These are phyloP conservation scores for Adansonia madagascariensis DNA, from an alignment of 441 rosid genomes.

Conservation along the genomic window DNA sequence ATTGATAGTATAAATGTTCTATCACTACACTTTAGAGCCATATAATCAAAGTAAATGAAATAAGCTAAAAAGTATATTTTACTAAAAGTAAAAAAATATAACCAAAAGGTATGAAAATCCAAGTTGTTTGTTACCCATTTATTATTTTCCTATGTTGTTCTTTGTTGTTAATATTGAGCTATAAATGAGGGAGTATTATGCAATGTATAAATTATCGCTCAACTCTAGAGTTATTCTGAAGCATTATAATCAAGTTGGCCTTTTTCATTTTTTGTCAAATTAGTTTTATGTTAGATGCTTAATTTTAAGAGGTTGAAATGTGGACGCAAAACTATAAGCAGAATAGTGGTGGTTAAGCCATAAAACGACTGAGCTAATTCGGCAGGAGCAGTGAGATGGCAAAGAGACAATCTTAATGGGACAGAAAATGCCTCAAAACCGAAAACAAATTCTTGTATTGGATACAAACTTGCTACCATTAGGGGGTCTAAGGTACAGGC, in stretches of 20 bases:
- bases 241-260: background rate
- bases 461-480: background rate
- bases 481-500: background rate
- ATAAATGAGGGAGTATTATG: background rate
- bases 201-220: background rate
- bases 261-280: background rate
- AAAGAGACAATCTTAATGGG: background rate
- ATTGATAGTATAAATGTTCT: background rate
- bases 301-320: background rate
- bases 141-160: background rate
- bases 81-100: background rate
- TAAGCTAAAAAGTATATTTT: background rate
- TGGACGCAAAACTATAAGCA: background rate
- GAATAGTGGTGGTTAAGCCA: background rate
- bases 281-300: background rate
- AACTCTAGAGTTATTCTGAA: background rate
- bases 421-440: background rate
- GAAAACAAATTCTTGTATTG: background rate
- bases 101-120: background rate
- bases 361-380: background rate
- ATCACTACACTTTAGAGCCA: constrained; percentile 2
- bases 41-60: background rate
- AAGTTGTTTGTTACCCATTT: background rate
- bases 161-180: background rate
- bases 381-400: background rate